phyloP scores from a whole-genome alignment of 2,329 filamentous ascomycete species.

The Xylariomycetidae sp. region DNA sequence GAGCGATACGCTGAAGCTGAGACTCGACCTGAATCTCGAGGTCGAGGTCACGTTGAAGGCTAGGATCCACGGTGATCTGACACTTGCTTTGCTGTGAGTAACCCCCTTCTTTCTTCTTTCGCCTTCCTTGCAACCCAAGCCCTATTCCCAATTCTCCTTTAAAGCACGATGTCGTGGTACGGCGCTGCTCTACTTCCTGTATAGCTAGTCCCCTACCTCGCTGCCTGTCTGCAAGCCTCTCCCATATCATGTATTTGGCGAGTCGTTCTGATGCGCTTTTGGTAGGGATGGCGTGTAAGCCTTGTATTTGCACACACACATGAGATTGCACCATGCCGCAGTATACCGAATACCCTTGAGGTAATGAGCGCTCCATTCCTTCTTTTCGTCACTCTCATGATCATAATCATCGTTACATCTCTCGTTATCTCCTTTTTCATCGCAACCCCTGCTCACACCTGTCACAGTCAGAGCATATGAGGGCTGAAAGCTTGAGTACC shows the following conservation, averaged over 20 bases:
- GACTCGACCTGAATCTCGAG: conserved; percentile 76
- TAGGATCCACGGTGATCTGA: conserved; percentile 79
- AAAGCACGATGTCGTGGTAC: conserved; percentile 1
- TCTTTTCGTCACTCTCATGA: too few species aligned
- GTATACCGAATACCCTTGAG: background rate
- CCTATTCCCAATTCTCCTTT: conserved; percentile 3
- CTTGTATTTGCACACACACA: background rate
- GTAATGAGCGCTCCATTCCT: background rate
- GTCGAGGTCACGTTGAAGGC: conserved; percentile 84
- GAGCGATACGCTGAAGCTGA: conserved; percentile 63
- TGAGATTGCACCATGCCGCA: background rate
- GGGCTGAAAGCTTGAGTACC: too few species aligned
- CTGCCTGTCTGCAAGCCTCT: background rate
- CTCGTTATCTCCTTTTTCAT: too few species aligned
- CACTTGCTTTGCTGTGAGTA: conserved; percentile 62
- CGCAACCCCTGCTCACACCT: background rate
- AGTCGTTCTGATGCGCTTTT: conserved; percentile 15
- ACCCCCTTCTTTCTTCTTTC: conserved; percentile 3
- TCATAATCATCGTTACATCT: background rate
- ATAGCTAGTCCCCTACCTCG: background rate
- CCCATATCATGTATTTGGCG: background rate
- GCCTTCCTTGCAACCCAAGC: conserved; percentile 1
- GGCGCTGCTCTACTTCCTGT: background rate
- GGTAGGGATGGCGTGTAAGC: conserved; percentile 19
- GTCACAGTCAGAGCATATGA: too few species aligned